Percentiles rank a stretch among this genome's conserved stretches.
phyloP scores from a whole-genome alignment of 441 rosid genomes.

The Biscutella laevigata region DNA sequence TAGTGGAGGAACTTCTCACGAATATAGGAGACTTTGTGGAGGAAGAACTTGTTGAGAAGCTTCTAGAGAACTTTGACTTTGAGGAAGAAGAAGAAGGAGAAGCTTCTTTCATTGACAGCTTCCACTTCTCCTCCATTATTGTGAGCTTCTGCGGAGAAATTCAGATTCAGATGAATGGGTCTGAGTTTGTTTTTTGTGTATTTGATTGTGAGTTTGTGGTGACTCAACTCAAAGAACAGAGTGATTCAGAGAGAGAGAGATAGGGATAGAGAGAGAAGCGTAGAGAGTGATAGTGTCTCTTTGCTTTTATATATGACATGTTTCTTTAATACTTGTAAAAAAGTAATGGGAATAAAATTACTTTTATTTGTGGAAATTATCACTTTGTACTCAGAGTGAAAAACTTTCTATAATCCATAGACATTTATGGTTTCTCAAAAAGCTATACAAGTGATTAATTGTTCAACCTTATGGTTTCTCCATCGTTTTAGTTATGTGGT shows the following conservation, averaged over 20 bases:
- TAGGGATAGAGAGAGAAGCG: constrained; percentile 11
- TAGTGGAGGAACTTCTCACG: constrained; percentile 57
- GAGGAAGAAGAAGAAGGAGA: constrained; percentile 34
- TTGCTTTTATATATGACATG: constrained; percentile 11
- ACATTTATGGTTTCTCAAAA: no score
- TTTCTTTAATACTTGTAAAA: constrained; percentile 6
- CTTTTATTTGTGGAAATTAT: no score
- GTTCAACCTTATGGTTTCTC: no score
- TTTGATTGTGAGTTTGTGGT: constrained; percentile 16
- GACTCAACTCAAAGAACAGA: constrained; percentile 16
- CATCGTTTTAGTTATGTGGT: no score
- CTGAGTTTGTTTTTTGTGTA: constrained; percentile 11
- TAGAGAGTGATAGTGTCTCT: constrained; percentile 16
- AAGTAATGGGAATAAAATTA: constrained; percentile 9
- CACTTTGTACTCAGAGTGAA: no score
- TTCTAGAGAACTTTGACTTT: constrained; percentile 49
- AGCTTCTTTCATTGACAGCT: constrained; percentile 50
- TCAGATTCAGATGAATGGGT: constrained; percentile 10
- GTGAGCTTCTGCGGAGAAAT: constrained; percentile 2
- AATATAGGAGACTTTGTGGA: constrained; percentile 54
- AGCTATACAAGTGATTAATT: no score
- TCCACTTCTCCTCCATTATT: constrained; percentile 81
- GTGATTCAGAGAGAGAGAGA: constrained; percentile 3
- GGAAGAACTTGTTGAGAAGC: constrained; percentile 63
- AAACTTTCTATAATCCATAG: no score